These are phyloP conservation scores for Claviceps digitariae DNA, from an alignment of 2,329 filamentous ascomycete genomes.

Conservation along the genomic window DNA sequence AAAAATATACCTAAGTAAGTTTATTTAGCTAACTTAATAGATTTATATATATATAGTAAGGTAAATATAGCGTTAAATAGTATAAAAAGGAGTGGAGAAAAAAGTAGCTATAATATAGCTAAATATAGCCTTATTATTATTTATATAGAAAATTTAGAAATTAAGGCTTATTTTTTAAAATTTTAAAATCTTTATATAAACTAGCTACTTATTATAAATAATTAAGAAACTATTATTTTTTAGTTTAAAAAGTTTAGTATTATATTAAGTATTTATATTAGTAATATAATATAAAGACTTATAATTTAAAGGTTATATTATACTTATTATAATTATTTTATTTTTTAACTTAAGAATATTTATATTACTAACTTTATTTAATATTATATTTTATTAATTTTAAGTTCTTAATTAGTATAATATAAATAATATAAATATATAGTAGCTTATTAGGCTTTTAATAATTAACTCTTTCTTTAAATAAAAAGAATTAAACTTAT, in stretches of 20 bases:
- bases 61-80: too few relatives aligned
- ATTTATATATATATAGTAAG: too few relatives aligned
- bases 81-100: too few relatives aligned
- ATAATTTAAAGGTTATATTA: not conserved
- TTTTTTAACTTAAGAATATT: not conserved
- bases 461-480: too few relatives aligned
- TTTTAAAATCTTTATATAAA: not conserved
- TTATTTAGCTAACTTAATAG: too few relatives aligned
- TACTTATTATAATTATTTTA: not conserved
- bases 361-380: not conserved
- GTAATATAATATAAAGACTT: not conserved
- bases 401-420: not conserved
- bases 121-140: rapidly evolving
- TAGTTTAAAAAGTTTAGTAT: not conserved
- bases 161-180: not conserved
- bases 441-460: too few relatives aligned
- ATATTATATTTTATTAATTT: not conserved
- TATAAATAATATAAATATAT: not conserved
- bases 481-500: not conserved
- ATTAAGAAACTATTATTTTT: not conserved
- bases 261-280: not conserved
- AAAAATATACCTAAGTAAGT: too few relatives aligned
- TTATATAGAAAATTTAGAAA: not conserved
- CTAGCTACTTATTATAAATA: not conserved
- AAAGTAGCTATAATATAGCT: not conserved